phyloP scores from a whole-genome alignment of 352 stramenopile genomes.

The Pythium sukuiense region DNA sequence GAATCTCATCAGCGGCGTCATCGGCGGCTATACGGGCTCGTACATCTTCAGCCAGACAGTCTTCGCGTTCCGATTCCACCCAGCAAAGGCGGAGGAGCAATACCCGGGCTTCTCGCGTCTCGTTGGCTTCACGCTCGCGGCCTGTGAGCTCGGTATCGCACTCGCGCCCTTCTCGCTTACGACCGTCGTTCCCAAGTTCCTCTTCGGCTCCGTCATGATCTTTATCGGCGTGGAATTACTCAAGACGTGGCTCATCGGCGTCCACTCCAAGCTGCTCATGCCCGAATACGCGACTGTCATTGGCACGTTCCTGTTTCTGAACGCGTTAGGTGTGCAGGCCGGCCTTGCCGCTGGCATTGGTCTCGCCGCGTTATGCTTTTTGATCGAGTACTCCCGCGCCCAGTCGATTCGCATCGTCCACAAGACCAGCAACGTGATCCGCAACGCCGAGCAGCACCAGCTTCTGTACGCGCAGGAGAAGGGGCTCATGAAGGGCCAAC shows the following conservation, averaged over 20 bases:
- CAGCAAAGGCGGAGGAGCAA: slow-evolving; percentile 34
- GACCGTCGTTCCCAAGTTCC: slow-evolving; percentile 93
- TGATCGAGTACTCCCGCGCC: slow-evolving; percentile 77
- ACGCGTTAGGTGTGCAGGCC: slow-evolving; percentile 89
- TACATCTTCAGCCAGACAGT: slow-evolving; percentile 96
- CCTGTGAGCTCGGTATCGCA: slow-evolving; percentile 58
- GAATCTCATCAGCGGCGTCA: slow-evolving; percentile 89
- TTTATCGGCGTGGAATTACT: slow-evolving; percentile 97
- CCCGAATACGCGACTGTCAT: slow-evolving; percentile 91
- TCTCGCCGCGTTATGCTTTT: slow-evolving; percentile 69
- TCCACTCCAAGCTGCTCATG: slow-evolving; percentile 58
- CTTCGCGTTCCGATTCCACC: slow-evolving; percentile 77
- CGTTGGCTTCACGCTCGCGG: slow-evolving; percentile 55
- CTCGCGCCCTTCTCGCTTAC: slow-evolving; percentile 90
- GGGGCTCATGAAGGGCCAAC: slow-evolving; percentile 38
- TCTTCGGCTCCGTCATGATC: slow-evolving; percentile 96
- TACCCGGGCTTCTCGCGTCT: slow-evolving; percentile 60
- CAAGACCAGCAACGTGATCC: slow-evolving; percentile 67
- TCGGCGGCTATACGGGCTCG: slow-evolving; percentile 83
- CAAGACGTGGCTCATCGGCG: slow-evolving; percentile 67
- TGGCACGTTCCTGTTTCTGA: slow-evolving; percentile 90
- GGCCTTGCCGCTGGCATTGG: slow-evolving; percentile 58
- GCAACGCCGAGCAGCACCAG: slow-evolving; percentile 60
- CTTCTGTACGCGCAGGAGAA: slow-evolving; percentile 35
- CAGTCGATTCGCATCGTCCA: slow-evolving; percentile 57